Evolutionary conservation across 306 rosid genomes (phyloP), one percentile per base, ranked within the genome.

Genomic region (Citrullus mucosospermus): DNA sequence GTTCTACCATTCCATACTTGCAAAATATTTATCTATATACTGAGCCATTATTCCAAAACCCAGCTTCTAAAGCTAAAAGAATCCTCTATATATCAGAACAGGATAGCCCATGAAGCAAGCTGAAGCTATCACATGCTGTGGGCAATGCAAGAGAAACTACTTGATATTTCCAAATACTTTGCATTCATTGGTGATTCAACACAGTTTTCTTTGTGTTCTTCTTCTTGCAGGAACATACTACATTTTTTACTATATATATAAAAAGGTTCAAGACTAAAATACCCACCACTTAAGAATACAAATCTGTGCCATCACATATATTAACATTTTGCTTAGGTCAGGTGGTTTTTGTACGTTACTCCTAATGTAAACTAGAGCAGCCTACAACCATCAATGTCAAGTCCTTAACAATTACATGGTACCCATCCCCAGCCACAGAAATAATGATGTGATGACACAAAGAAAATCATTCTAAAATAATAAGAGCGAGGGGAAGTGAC

Each of bases 391-490:
- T 28, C 77, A 72, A 38, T 72, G 25, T 46, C n/a, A 50, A 72
- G 58, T 46, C 76, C 57, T 48, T 1, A 25, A 30, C 58, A 46
- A 71, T 44, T 10, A 71, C 13, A 71, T 71, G 18, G 22, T 13
- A 48, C 76, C 59, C 76, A 22, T 6, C 57, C 57, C 57, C 57
- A 25, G 8, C 60, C 22, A 72, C 14, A 4, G 4, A 70, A 12
- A n/a, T 43, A 30, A 28, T 5, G 38, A 72, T 15, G 38, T 48
- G 3, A 72, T 75, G 25, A 56, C 51, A 53, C 6, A 75, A 8
- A 54, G 39, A 72, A 17, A 36, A 80, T 65, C 59, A 79, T 54
- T 79, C 61, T 46, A 9, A 63, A 53, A 78, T 43, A 71, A 38
- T 32, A 2, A 79, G 22, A 14, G 48, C 6, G 11, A n/a, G 28